Conservation (phyloP, 805 yeast species). For the Saccharomycopsis amapae region DNA sequence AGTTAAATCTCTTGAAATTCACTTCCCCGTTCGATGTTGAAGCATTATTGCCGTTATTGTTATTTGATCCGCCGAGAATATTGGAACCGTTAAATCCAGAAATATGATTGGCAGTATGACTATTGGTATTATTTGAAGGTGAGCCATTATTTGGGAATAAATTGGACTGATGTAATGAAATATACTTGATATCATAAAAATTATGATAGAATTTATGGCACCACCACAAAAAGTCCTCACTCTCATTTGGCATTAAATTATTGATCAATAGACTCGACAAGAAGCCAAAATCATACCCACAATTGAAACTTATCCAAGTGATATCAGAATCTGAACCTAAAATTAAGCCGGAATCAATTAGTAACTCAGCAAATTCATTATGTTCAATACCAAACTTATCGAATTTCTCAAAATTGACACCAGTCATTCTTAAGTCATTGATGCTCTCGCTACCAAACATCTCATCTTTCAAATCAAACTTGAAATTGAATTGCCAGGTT, state of each 20-base stretch:
- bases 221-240: slow-evolving; percentile 69
- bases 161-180: slow-evolving; percentile 30
- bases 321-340: slow-evolving; percentile 50
- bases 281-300: slow-evolving; percentile 93
- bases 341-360: slow-evolving; percentile 81
- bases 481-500: slow-evolving; percentile 96
- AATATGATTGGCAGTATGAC: neutral
- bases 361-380: slow-evolving; percentile 71
- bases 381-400: slow-evolving; percentile 71
- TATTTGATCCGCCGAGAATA: neutral
- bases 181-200: slow-evolving; percentile 70
- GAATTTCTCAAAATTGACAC: slow-evolving; percentile 73
- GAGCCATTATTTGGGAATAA: slow-evolving; percentile 26
- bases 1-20: slow-evolving; percentile 31
- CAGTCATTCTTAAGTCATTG: slow-evolving; percentile 71
- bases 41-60: neutral
- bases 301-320: slow-evolving; percentile 88
- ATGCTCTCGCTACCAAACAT: slow-evolving; percentile 87
- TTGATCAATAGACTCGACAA: slow-evolving; percentile 70
- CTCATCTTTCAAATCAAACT: slow-evolving; percentile 65
- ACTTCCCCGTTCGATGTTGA: slow-evolving; percentile 18
- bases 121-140: slow-evolving; percentile 2
- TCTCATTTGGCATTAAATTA: slow-evolving; percentile 70
- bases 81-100: slow-evolving; percentile 1
- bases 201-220: slow-evolving; percentile 69